A percentile compares a stretch with the other conserved stretches of the same genome.
phyloP scores from a whole-genome alignment of 306 rosid genomes.

The Cucurbita moschata region DNA sequence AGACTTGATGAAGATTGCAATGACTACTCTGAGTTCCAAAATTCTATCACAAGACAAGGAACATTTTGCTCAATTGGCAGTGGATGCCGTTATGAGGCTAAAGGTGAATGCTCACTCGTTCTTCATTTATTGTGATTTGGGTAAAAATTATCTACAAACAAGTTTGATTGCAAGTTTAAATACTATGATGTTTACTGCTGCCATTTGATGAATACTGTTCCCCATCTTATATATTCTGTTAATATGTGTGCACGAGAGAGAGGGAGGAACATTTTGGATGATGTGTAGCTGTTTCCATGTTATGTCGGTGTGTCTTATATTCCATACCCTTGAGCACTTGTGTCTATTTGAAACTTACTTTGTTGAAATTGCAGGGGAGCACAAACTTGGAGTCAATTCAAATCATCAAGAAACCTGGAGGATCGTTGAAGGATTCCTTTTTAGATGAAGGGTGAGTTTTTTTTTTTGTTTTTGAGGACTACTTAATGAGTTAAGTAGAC shows the following conservation, averaged over 20 bases:
- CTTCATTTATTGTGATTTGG: neutral
- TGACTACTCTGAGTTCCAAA: conserved; percentile 94
- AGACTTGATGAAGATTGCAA: conserved; percentile 92
- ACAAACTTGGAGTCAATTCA: conserved; percentile 90
- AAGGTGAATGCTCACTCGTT: conserved; percentile 35
- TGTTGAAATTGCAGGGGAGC: conserved; percentile 66
- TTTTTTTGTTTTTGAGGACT: neutral
- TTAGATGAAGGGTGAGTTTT: conserved; percentile 82
- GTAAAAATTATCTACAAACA: neutral
- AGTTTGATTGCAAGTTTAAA: neutral
- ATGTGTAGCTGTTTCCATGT: neutral
- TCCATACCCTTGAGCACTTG: neutral
- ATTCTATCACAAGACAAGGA: conserved; percentile 94
- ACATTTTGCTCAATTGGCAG: conserved; percentile 81
- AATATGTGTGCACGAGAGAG: neutral
- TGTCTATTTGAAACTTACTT: neutral
- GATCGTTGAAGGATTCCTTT: conserved; percentile 77
- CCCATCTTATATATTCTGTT: neutral
- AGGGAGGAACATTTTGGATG: neutral
- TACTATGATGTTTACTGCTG: neutral
- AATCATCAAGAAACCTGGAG: conserved; percentile 94
- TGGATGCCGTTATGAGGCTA: conserved; percentile 89
- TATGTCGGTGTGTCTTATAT: neutral
- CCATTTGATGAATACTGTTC: neutral
- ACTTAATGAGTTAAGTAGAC: neutral